Percentiles rank a stretch among this genome's conserved stretches.
phyloP scores from a whole-genome alignment of 2,329 filamentous ascomycete species.

The Lecanicillium sp. region DNA sequence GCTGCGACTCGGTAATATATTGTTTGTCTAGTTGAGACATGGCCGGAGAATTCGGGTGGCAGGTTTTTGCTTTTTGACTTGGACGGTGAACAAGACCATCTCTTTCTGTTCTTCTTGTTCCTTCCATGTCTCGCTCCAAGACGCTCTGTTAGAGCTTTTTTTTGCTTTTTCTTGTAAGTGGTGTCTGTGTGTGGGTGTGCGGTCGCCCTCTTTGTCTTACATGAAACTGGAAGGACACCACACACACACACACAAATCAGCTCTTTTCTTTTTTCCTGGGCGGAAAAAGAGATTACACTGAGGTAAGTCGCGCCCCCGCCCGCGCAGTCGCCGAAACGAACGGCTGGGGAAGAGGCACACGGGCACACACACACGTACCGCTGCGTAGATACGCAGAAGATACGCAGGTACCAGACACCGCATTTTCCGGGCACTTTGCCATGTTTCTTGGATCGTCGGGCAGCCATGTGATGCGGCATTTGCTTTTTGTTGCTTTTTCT shows the following conservation, averaged over 20 bases:
- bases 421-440: background rate
- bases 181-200: background rate
- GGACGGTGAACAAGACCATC: background rate
- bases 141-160: background rate
- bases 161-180: slow-evolving; percentile 5
- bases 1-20: background rate
- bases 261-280: background rate
- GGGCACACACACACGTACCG: no score
- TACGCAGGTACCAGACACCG: slow-evolving; percentile 5
- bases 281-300: slow-evolving; percentile 3
- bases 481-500: no score
- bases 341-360: slow-evolving; percentile 1
- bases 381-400: no score
- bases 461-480: no score
- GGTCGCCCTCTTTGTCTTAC: background rate
- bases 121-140: background rate
- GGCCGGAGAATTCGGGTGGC: no score
- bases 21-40: background rate
- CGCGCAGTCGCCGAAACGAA: background rate
- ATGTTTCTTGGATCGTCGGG: background rate
- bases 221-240: no score
- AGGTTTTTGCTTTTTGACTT: slow-evolving; percentile 1
- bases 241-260: no score
- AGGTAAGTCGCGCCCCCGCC: background rate
- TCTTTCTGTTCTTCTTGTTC: background rate